Percentiles rank a stretch among this genome's conserved stretches.
Conservation (phyloP, 1,284 basidiomycete genomes). For the Leccinum huronense region DNA sequence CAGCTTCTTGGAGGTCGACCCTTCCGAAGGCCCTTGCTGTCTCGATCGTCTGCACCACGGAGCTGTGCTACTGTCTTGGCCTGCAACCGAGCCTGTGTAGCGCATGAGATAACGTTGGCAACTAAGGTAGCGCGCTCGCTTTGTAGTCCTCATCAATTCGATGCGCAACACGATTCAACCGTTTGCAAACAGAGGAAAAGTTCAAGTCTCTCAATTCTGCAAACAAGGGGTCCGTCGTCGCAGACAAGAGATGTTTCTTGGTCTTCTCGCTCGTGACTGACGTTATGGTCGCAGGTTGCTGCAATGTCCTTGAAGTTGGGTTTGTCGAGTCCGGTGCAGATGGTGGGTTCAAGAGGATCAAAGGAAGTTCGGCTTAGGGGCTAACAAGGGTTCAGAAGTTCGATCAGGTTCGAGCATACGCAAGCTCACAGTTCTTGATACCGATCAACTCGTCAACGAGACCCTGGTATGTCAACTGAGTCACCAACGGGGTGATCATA, state of each 20-base stretch:
- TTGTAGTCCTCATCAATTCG: constrained; percentile 92
- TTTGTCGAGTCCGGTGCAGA: constrained; percentile 40
- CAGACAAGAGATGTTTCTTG: constrained; percentile 77
- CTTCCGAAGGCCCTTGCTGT: constrained; percentile 35
- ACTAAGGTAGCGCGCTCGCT: constrained; percentile 39
- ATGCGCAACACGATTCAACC: constrained; percentile 79
- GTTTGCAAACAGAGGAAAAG: constrained; percentile 89
- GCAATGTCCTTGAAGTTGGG: constrained; percentile 31
- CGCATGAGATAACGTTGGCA: constrained; percentile 25
- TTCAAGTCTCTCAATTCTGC: constrained; percentile 87
- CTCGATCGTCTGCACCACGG: constrained; percentile 50
- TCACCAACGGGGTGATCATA: constrained; percentile 90
- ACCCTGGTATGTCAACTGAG: constrained; percentile 96
- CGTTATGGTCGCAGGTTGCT: constrained; percentile 43
- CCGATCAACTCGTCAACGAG: constrained; percentile 94
- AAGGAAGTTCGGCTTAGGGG: constrained; percentile 82
- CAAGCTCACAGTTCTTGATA: constrained; percentile 77
- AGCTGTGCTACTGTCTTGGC: constrained; percentile 93
- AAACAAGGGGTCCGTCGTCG: constrained; percentile 75
- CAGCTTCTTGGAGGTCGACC: constrained; percentile 46
- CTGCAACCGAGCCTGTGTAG: constrained; percentile 60
- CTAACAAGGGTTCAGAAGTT: constrained; percentile 41
- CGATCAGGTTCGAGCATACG: constrained; percentile 6
- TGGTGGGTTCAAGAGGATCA: constrained; percentile 65
- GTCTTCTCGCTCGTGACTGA: constrained; percentile 73